Conservation (phyloP, 345 rosid species). For the Camelina hispida region DNA sequence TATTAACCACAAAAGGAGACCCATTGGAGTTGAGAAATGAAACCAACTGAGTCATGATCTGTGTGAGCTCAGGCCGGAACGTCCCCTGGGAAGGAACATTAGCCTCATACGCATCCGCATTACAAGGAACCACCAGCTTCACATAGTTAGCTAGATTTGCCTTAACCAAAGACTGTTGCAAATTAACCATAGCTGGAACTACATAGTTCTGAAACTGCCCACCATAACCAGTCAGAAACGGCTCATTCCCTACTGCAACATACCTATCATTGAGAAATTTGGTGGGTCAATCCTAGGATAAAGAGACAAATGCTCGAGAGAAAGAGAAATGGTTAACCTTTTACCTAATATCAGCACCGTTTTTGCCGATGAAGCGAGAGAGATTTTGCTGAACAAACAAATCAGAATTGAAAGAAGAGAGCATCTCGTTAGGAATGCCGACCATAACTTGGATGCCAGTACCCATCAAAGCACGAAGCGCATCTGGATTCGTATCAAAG, state of each 20-base stretch:
- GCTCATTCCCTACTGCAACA: slow-evolving; percentile 95
- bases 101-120: slow-evolving; percentile 93
- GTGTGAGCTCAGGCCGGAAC: slow-evolving; percentile 83
- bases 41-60: slow-evolving; percentile 81
- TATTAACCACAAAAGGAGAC: slow-evolving; percentile 88
- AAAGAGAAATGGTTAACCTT: background rate
- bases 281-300: background rate
- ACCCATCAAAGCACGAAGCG: slow-evolving; percentile 63
- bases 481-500: slow-evolving; percentile 79
- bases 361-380: slow-evolving; percentile 72
- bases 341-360: slow-evolving; percentile 84
- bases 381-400: slow-evolving; percentile 82
- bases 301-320: background rate
- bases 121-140: slow-evolving; percentile 92
- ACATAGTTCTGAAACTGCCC: slow-evolving; percentile 78
- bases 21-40: slow-evolving; percentile 87
- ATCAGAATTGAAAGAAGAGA: slow-evolving; percentile 66
- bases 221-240: slow-evolving; percentile 74
- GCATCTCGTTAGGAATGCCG: slow-evolving; percentile 84
- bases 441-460: slow-evolving; percentile 91
- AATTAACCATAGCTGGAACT: slow-evolving; percentile 76
- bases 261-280: slow-evolving; percentile 55
- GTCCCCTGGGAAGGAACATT: slow-evolving; percentile 87
- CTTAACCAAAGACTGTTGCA: slow-evolving; percentile 81
- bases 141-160: slow-evolving; percentile 84